Base-by-base conservation (phyloP, 225 moss, liverwort and hornwort species). In the Polytrichum formosum region DNA sequence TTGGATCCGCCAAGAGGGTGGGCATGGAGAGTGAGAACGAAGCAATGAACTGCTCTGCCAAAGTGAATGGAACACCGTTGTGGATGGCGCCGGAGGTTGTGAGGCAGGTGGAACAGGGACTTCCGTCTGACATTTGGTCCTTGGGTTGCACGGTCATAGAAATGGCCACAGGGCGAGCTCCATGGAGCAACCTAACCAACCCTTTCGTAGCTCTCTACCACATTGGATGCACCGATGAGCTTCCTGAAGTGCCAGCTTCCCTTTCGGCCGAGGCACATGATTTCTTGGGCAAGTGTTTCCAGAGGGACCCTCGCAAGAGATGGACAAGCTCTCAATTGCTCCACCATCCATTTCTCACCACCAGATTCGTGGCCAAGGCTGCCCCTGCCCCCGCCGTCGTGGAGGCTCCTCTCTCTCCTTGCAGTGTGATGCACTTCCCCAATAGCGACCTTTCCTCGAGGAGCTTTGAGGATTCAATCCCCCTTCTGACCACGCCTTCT, bases 1-100 rank as follows among this genome's bases (percentile, higher is more conserved):
- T 89, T 53, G 89, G 89, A 10, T 80, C 86, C 8, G 89, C 89
- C 37, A 89, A 81, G 72, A 81, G 83, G 66, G 61, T 88, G 63
- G 72, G 35, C 30, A 66, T 22, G 7, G 60, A 9, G 5, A 22
- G 25, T 10, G 71, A 25, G 18, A 17, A 55, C 18, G 65, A 56
- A 16, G 61, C 58, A 1, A 53, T 80, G 29, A 77, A 78, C 79
- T 68, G 62, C 27, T 60, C 75, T 5, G 46, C 65, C 27, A 79
- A 65, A 25, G 77, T 88, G 59, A 84, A 84, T 61, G 88, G 88
- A 21, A 88, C 88, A 16, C 88, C 84, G 5, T 56, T 84, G 70
- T 88, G 88, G 88, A 88, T 88, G 88, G 88, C 88, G 17, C 88
- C 88, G 1, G 88, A 88, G 71, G 84, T 88, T 1, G 84, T 78